Evolutionary conservation across 768 basidiomycete species (phyloP), one percentile per base, ranked within the genome.

Genomic region (Macrolepiota dolichaula): DNA sequence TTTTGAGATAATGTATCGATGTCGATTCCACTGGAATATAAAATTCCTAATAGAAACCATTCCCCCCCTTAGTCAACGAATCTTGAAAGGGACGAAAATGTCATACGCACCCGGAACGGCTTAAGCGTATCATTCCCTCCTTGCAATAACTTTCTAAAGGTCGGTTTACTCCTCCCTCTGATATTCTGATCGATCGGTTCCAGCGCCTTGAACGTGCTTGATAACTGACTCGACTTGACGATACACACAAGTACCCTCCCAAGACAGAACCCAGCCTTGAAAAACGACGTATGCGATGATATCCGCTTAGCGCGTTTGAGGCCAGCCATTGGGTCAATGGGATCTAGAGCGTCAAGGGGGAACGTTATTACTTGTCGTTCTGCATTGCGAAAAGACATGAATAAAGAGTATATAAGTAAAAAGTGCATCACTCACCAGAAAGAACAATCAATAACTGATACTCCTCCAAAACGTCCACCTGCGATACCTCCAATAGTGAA

Each of bases 1-100:
- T 97, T 79, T 96, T 97, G 65, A 99, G 81, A 77, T 96, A 98
- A 74, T 97, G 96, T 24, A 98, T 91, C 12, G 96, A 98, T 59
- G 87, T 93, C 54, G 94, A 96, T 72, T 98, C 95, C 12, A 97
- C 93, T 0, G 97, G 96, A 62, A 99, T 98, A 70, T 98, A 99
- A 76, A 99, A 98, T 72, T 98, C 96, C 94, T 97, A 69, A 2
- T 65, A n/a, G 36, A 51, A 46, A 50, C 36, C 37, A 38, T 27
- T 27, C 19, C 4, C 17, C 25, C 22, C 4, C 4, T 11, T 19
- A 49, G 47, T 24, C 24, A n/a, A 12, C 11, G 53, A 51, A 44
- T 50, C 63, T 19, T 12, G 15, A 3, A 32, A n/a, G 13, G 32
- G 37, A 58, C 24, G 15, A 44, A n/a, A 32, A 32, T 32, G 29